Evolutionary conservation across 2,329 filamentous ascomycete species (phyloP), one percentile per base, ranked within the genome.

Genomic region (Paracorniculantispora psalliotae): DNA sequence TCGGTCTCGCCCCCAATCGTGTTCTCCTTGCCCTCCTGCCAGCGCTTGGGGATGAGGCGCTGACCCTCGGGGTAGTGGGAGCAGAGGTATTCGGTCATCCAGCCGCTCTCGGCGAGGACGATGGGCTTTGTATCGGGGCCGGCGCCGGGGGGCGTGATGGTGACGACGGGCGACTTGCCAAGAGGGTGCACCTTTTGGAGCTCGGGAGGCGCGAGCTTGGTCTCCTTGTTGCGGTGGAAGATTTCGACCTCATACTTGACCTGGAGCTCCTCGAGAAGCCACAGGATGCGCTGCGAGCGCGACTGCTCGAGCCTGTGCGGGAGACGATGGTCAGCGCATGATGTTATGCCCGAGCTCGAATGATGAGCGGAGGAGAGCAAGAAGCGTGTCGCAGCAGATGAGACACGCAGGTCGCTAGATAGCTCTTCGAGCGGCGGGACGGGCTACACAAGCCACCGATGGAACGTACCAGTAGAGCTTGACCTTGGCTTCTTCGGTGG

Each of bases 161-260:
- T 83, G 63, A 97, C 76, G 44, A 93, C 76, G 0, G 93, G 93
- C 1, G 91, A 92, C 72, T 96, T 96, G 62, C 93, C 93, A 4
- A 97, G 80, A 0, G 91, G 88, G 68, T 96, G 91, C 39, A 96
- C 75, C 63, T 90, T 80, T 68, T 89, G 87, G 48, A 97, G 81
- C 67, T 90, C 88, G 0, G 84, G 77, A 3, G 91, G 90, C 1
- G 92, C 92, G n/a, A 90, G 78, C 66, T 78, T 81, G 58, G 87
- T 82, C 59, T 77, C 68, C 58, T 73, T 75, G 63, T 79, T 70
- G 56, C 92, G 87, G 72, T 90, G 91, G 80, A 89, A 94, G 57
- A 88, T 81, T 68, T 93, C 85, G 60, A 97, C 75, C 62, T 92
- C 84, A 74, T 96, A 96, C 28, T 87, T 81, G 35, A 96, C 73